Base-by-base conservation (phyloP, 306 rosid species). In the Rosa persica region DNA sequence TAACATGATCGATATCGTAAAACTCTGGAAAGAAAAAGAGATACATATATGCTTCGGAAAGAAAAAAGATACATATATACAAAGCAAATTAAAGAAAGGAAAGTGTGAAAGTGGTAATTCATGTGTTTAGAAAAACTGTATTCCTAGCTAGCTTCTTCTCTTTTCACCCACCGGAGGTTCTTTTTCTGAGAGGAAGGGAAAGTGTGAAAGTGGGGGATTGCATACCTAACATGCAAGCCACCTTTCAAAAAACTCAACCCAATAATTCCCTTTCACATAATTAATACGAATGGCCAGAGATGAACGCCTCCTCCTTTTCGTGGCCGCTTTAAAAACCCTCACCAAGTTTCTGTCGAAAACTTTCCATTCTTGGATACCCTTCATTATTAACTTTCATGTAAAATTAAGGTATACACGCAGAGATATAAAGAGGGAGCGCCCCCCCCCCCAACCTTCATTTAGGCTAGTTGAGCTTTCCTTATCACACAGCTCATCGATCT, bases 241-340 rank as follows among this genome's bases (percentile, higher is more conserved):
- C 38, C 20, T 2, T 44, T 15, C 42, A 17, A 16, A 0, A 52
- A 39, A 40, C 43, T 19, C 23, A 9, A 40, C 43, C 47, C 58
- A 55, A 80, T 61, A 69, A 55, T 69, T 46, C 23, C 67, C 5
- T 76, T 82, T 76, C 64, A 61, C 77, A 67, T 74, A 12, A 69
- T 13, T 46, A 19, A 51, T 72, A 52, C 79, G 74, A 78, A 6
- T 69, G 34, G 70, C 64, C 47, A 72, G 34, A 65, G 81, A 77
- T 70, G 79, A 27, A 55, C 66, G 65, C n/a, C 78, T 77, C 38
- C 16, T 58, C 17, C 38, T 4, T 74, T 40, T 22, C 52, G 67
- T 71, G 25, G 36, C 72, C 20, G 16, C 76, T 71, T 49, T 66
- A 11, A 19, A 81, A 72, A n/a, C 72, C 30, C 27, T 22, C 34